Percentiles rank a stretch among this genome's conserved stretches.
phyloP scores from a whole-genome alignment of 2,329 filamentous ascomycete genomes.

The Aureobasidium sp. region DNA sequence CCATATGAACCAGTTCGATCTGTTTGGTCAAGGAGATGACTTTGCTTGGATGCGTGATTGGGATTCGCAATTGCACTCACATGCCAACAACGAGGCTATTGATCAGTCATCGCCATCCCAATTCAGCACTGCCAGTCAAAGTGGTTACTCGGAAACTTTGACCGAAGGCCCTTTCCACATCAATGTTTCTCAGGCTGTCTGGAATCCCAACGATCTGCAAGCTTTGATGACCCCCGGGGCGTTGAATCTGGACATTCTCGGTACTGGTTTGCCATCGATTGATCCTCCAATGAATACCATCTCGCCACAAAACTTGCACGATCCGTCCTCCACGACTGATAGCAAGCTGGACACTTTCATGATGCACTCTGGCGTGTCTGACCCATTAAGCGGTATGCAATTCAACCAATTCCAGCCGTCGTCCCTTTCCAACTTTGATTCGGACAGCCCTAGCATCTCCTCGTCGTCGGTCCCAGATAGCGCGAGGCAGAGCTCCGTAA shows the following conservation, averaged over 20 bases:
- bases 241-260: constrained; percentile 67
- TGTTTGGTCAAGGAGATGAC: constrained; percentile 51
- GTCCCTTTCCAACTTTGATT: constrained; percentile 54
- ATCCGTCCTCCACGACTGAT: constrained; percentile 57
- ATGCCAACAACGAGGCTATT: constrained; percentile 67
- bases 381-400: constrained; percentile 53
- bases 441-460: constrained; percentile 53
- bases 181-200: constrained; percentile 26
- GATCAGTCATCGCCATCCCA: constrained; percentile 93
- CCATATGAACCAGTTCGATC: constrained; percentile 48
- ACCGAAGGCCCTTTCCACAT: constrained; percentile 54
- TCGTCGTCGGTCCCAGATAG: constrained; percentile 64
- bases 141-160: constrained; percentile 85
- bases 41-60: constrained; percentile 77
- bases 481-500: constrained; percentile 51
- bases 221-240: constrained; percentile 56
- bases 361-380: constrained; percentile 47
- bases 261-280: constrained; percentile 65
- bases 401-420: constrained; percentile 43
- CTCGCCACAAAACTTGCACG: constrained; percentile 66
- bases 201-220: constrained; percentile 64
- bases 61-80: constrained; percentile 57
- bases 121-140: constrained; percentile 90
- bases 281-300: constrained; percentile 63
- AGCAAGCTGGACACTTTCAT: constrained; percentile 67